Percentiles rank a stretch among this genome's conserved stretches.
Evolutionary conservation across 1,284 basidiomycete species (phyloP).

Genomic region (Tetrapyrgos nigripes): DNA sequence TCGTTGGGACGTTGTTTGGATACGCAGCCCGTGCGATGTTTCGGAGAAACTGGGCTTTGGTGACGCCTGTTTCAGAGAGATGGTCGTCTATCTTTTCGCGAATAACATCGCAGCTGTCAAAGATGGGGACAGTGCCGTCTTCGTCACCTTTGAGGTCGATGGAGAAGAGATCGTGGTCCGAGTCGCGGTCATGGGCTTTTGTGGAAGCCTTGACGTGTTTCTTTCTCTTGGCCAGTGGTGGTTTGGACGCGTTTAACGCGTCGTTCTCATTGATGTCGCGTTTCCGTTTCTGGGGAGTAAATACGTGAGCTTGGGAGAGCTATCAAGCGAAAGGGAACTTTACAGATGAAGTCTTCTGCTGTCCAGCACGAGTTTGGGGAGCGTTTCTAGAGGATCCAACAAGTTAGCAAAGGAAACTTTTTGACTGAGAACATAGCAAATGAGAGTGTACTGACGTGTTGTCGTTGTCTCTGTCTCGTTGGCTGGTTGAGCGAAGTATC

Average conservation of each 20-base stretch:
- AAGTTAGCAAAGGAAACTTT: no score
- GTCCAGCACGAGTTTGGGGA: no score
- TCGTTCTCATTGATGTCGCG: neutral
- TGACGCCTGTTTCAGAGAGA: conserved; percentile 14
- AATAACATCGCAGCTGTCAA: conserved; percentile 23
- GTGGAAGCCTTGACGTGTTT: conserved; percentile 3
- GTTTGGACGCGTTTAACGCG: conserved; percentile 11
- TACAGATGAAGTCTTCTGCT: no score
- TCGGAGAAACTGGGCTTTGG: conserved; percentile 22
- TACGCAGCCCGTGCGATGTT: conserved; percentile 24
- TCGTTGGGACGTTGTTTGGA: conserved; percentile 15
- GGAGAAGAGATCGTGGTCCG: conserved; percentile 22
- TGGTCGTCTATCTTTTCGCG: conserved; percentile 22
- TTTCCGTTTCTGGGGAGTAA: neutral
- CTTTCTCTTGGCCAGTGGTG: no score
- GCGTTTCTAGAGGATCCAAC: no score
- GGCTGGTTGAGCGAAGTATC: no score
- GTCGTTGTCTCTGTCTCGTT: no score
- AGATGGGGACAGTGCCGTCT: conserved; percentile 19
- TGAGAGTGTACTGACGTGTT: no score
- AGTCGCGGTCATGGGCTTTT: neutral
- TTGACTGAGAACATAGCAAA: no score
- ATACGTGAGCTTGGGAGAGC: no score
- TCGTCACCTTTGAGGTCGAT: conserved; percentile 20
- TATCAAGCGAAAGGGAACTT: no score